Base-by-base conservation (phyloP, 2,329 filamentous ascomycete species). In the Whalleya microplaca region DNA sequence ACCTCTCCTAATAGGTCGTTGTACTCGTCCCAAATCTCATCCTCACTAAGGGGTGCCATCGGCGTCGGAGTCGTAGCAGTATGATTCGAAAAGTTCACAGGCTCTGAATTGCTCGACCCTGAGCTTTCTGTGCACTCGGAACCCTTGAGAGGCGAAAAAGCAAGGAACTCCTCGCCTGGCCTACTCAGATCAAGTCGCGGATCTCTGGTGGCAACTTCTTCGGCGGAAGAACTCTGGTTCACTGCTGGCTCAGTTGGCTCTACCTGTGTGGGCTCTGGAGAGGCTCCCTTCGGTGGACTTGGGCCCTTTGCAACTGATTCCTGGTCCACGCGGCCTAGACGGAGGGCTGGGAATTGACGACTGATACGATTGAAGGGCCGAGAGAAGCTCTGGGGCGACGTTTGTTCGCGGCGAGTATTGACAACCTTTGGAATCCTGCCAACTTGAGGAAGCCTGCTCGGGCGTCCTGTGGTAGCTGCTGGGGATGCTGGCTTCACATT, bases 1-100 rank as follows among this genome's bases (percentile, higher is more conserved):
- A 74, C 74, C 10, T 91, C 87, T 50, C 90, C 90, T 51, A 97
- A 83, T 12, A 97, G 77, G 66, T 97, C 94, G 63, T 98, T 88
- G 69, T 96, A 97, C 73, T 96, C 94, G 49, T 93, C 88, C 94
- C 94, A 98, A 1, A 96, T 83, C 69, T 97, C 94, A 66, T 97
- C 94, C 63, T 96, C 90, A 1, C 78, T 85, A 3, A 88, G 80
- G 0, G 85, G 87, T 3, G 86, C 84, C 44, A 78, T 79, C 1
- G 84, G 79, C 2, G 78, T 76, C 0, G 89, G 89, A 20, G 90
- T 78, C 2, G 91, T 75, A 6, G 90, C 87, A 16, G 86, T 90
- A 2, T 87, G 84, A 5, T 83, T 82, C 12, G 81, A 80, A 61
- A 82, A 86, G 53, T 83, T 85, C 48, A 81, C 76, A 14, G 82